Conservation (phyloP, 78 protist species). For the Dictyostelium discoideum region DNA sequence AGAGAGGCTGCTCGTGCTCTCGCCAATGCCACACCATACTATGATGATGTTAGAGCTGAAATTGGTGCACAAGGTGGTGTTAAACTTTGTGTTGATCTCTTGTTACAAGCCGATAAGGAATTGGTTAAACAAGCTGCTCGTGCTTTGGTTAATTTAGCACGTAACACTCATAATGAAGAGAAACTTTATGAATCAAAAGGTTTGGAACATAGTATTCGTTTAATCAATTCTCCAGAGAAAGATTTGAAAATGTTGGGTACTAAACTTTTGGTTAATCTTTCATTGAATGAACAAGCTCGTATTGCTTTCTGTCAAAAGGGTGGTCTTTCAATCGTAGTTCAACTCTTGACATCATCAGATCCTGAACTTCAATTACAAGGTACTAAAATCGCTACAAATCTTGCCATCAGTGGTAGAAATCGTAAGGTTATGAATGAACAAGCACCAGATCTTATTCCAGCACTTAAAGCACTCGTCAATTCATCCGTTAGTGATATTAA, state of each 20-base stretch:
- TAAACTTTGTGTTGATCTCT: constrained; percentile 7
- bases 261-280: constrained; percentile 54
- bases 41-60: constrained; percentile 75
- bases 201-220: constrained; percentile 64
- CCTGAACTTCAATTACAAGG: constrained; percentile 74
- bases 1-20: constrained; percentile 55
- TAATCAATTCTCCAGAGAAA: constrained; percentile 21
- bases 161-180: constrained; percentile 74
- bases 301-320: constrained; percentile 76
- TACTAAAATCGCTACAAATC: constrained; percentile 54
- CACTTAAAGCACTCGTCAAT: constrained; percentile 2
- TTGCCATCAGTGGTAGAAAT: constrained; percentile 73
- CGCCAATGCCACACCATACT: constrained; percentile 77
- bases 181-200: constrained; percentile 56
- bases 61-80: constrained; percentile 79
- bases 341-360: constrained; percentile 13
- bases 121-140: constrained; percentile 72
- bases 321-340: constrained; percentile 37
- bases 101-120: constrained; percentile 48
- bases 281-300: constrained; percentile 70
- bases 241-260: constrained; percentile 77
- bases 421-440: constrained; percentile 73
- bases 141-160: constrained; percentile 59
- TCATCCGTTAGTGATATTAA: constrained; percentile 28
- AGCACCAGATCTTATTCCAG: constrained; percentile 42